Evolutionary conservation across 208 protist species (phyloP).

Genomic region (Porcisia deanei): DNA sequence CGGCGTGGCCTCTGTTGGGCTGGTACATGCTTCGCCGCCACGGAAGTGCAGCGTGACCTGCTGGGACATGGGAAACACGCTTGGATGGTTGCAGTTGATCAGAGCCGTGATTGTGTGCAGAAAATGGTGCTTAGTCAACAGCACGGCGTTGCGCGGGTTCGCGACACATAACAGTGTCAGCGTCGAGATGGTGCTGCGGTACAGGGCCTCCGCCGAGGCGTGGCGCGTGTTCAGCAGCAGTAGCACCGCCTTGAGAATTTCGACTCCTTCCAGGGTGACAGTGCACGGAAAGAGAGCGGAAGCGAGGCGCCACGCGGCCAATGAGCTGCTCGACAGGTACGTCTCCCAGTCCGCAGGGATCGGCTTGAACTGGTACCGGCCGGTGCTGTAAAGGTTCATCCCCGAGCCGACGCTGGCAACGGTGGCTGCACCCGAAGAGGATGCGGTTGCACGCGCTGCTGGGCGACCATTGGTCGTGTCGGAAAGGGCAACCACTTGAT

Average conservation of each 20-base stretch:
- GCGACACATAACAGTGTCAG: slow-evolving; percentile 70
- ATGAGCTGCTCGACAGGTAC: slow-evolving; percentile 49
- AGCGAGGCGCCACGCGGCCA: slow-evolving; percentile 60
- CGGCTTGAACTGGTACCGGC: slow-evolving; percentile 48
- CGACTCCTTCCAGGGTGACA: slow-evolving; percentile 33
- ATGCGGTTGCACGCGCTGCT: neutral
- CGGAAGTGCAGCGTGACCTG: slow-evolving; percentile 30
- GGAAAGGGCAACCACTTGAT: neutral
- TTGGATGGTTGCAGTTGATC: slow-evolving; percentile 54
- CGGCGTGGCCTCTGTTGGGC: neutral
- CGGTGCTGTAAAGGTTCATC: neutral
- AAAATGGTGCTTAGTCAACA: slow-evolving; percentile 48
- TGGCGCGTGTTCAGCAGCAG: slow-evolving; percentile 54
- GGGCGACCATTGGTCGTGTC: neutral
- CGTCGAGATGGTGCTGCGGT: slow-evolving; percentile 58
- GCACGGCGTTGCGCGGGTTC: slow-evolving; percentile 61
- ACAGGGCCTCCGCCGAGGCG: slow-evolving; percentile 60
- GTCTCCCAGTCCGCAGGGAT: slow-evolving; percentile 71
- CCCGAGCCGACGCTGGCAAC: neutral
- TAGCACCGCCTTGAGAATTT: slow-evolving; percentile 52
- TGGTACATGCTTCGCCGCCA: neutral
- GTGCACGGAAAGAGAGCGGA: slow-evolving; percentile 60
- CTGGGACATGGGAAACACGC: slow-evolving; percentile 58
- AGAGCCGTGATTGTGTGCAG: slow-evolving; percentile 61
- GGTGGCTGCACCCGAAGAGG: neutral